Percentiles rank a stretch among this genome's conserved stretches.
phyloP scores from a whole-genome alignment of 2,329 filamentous ascomycete species.

The Phoma sp. region DNA sequence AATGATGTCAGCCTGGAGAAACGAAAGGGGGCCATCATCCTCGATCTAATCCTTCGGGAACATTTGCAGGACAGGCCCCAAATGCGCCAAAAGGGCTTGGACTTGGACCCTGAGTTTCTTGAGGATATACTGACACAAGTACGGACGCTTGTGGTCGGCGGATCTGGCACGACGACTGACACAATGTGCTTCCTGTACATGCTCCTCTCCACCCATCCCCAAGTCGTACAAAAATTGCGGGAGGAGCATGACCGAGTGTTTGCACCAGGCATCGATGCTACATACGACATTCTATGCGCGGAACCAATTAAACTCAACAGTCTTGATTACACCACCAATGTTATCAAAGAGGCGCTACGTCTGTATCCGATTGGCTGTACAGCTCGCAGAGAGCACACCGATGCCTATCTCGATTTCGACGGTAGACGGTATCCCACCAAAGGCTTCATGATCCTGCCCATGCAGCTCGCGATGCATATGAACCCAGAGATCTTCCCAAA shows the following conservation, averaged over 20 bases:
- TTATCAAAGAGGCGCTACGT: conserved; percentile 61
- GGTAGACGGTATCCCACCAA: conserved; percentile 53
- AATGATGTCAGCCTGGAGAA: conserved; percentile 44
- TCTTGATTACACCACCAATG: conserved; percentile 59
- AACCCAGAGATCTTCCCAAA: conserved; percentile 34
- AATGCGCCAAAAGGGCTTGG: conserved; percentile 19
- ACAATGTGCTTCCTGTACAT: conserved; percentile 39
- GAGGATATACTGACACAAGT: conserved; percentile 43
- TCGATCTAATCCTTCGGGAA: conserved; percentile 45
- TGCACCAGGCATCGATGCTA: conserved; percentile 48
- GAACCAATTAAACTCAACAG: conserved; percentile 57
- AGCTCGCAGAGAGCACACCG: conserved; percentile 48
- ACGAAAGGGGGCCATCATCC: conserved; percentile 43
- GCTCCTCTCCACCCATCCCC: conserved; percentile 38
- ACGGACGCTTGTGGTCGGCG: conserved; percentile 52
- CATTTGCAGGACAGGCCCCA: conserved; percentile 27
- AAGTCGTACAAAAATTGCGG: conserved; percentile 40
- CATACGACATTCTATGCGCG: conserved; percentile 48
- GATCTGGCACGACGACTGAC: conserved; percentile 51
- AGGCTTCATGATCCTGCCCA: conserved; percentile 52
- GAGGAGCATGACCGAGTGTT: conserved; percentile 62
- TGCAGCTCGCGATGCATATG: conserved; percentile 47
- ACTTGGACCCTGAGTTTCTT: conserved; percentile 47
- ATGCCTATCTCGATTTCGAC: conserved; percentile 46
- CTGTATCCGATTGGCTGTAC: conserved; percentile 58